Evolutionary conservation across 768 basidiomycete genomes (phyloP), one percentile per base, ranked within the genome.

Genomic region (Asterophora parasitica): DNA sequence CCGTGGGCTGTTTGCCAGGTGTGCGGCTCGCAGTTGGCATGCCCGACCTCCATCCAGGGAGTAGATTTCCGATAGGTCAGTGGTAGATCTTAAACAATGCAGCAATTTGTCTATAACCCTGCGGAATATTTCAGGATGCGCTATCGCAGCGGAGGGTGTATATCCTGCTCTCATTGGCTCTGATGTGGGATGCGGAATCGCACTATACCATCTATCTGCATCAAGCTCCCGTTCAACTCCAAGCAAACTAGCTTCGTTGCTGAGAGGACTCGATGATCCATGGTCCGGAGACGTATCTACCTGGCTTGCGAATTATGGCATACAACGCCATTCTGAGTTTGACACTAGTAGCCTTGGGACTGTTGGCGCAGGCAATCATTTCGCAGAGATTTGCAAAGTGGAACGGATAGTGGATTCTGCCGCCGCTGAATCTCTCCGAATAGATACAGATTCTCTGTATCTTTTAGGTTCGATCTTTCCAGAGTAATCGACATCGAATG

Each of bases 1-100:
- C 42, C 16, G 58, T 69, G 7, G 63, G 56, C 4, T 46, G 41
- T 13, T 49, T 70, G 13, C 54, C 57, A 8, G 65, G 67, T 15
- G 67, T 69, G 2, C 47, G 49, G 9, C 37, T 64, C 2, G 60
- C 60, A 6, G 59, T 68, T n/a, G 69, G 68, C 13, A 65, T 71
- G 57, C 69, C 71, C 19, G 70, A 70, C 53, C 62, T 71, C 7
- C 70, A 71, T 58, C 69, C 69, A 12, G 68, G 69, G 6, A 59
- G 52, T 42, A 56, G 65, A n/a, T 68, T 66, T 41, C 65, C 64
- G 16, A 65, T 65, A 44, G 65, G 61, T 55, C 42, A 19, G 15
- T 10, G 31, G 16, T 34, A 1, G 15, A 13, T 4, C 12, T 7
- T 19, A 5, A n/a, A n/a, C n/a, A n/a, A 28, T 52, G 4, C 36